Evolutionary conservation across 2,329 filamentous ascomycete species (phyloP).

Genomic region (Pseudogymnoascus sp.): DNA sequence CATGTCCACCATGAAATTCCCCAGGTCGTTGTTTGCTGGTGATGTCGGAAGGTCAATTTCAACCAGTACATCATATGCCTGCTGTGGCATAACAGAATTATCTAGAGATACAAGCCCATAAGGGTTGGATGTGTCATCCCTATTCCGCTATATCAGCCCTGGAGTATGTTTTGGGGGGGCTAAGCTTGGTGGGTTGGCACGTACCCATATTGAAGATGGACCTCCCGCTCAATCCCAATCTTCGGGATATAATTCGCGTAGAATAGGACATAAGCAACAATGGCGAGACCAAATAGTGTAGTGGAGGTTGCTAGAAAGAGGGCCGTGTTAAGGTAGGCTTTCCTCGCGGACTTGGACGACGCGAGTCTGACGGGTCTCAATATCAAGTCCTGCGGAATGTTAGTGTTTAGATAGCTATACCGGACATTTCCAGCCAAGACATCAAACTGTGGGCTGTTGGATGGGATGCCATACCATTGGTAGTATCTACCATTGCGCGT

Average conservation of each 20-base stretch:
- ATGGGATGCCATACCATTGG: not conserved
- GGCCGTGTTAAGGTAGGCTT: constrained; percentile 52
- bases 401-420: not conserved
- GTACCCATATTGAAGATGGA: constrained; percentile 60
- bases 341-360: constrained; percentile 53
- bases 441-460: not conserved
- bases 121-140: constrained; percentile 32
- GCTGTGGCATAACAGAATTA: constrained; percentile 54
- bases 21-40: constrained; percentile 62
- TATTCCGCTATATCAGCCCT: constrained; percentile 11
- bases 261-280: constrained; percentile 56
- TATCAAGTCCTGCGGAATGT: constrained; percentile 39
- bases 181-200: constrained; percentile 15
- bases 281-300: constrained; percentile 49
- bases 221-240: constrained; percentile 51
- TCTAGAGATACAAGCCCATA: constrained; percentile 26
- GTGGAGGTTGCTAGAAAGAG: constrained; percentile 38
- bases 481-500: not conserved
- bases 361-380: constrained; percentile 46
- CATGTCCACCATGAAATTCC: constrained; percentile 92
- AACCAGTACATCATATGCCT: constrained; percentile 79
- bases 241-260: constrained; percentile 63
- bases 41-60: constrained; percentile 71
- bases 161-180: not conserved
- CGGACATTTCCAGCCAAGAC: not conserved